These are phyloP conservation scores for Pogostemon cablin DNA, from an alignment of 257 asterid genomes.

Conservation along the genomic window DNA sequence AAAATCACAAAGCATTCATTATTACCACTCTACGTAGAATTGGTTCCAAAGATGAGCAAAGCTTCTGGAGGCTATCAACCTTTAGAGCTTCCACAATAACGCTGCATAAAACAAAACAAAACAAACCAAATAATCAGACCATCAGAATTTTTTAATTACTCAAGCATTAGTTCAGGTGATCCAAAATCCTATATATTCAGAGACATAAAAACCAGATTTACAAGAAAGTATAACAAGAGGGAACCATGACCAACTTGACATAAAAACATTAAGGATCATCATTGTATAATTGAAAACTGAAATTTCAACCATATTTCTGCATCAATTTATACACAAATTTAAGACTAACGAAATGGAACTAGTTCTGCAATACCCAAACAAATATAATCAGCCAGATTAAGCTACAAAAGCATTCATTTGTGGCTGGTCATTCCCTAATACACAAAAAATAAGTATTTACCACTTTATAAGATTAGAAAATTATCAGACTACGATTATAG, in stretches of 20 bases:
- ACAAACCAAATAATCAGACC: neutral
- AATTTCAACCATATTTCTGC: constrained; percentile 20
- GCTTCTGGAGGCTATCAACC: constrained; percentile 85
- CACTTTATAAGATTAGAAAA: neutral
- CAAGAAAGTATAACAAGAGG: neutral
- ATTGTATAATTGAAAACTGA: neutral
- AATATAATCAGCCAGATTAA: constrained; percentile 12
- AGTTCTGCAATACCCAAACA: neutral
- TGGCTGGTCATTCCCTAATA: neutral
- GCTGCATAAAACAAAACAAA: constrained; percentile 44
- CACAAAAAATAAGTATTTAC: neutral
- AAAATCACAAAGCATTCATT: constrained; percentile 26
- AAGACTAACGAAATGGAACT: neutral
- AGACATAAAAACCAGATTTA: neutral
- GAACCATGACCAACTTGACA: neutral
- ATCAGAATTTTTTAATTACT: neutral
- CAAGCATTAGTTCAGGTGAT: constrained; percentile 1
- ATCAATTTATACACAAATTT: constrained; percentile 21
- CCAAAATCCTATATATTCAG: neutral
- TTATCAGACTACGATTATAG: neutral
- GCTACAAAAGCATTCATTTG: neutral
- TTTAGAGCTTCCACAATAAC: constrained; percentile 88
- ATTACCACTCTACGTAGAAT: constrained; percentile 89
- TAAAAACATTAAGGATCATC: neutral
- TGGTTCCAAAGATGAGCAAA: constrained; percentile 87